Evolutionary conservation across 768 basidiomycete species (phyloP), one percentile per base, ranked within the genome.

Genomic region (Exidia glandulosa): DNA sequence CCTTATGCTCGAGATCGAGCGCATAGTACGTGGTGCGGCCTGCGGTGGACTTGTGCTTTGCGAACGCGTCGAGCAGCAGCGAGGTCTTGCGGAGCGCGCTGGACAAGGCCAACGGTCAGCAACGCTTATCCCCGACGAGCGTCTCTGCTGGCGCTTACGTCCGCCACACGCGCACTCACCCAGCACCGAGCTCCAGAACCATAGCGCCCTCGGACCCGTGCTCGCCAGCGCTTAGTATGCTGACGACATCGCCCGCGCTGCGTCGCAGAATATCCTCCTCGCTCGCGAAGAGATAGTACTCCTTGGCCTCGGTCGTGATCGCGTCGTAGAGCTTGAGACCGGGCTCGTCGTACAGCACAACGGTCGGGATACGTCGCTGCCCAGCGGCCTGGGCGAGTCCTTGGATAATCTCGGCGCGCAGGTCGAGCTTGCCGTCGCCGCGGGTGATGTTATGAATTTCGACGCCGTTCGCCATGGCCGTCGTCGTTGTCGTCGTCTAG

Each of bases 121-220:
- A n/a, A n/a, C n/a, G n/a, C 29, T 41, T 29, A 45, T 33, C 47
- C n/a, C 56, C 31, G 16, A 16, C 29, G 3, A 29, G 41, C 33
- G 37, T 54, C 50, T 29, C 48, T 25, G 45, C 30, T 36, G 52
- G 47, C 59, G 52, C 30, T 19, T n/a, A n/a, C n/a, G n/a, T n/a
- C n/a, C 31, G 54, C 48, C 19, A 30, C 23, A 25, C n/a, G 31
- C 47, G 60, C 29, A 81, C 90, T 79, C 71, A 94, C 91, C 94
- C 94, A 9, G 94, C 90, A 48, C 95, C 94, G n/a, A 98, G 79
- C 69, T 97, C 94, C 45, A 97, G 77, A 6, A 96, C 77, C 57
- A 85, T 78, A 58, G 83, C 80, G 45, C 79, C 81, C 2, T 74
- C 66, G 16, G 67, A 2, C 16, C 10, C 48, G 48, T 10, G 2